These are phyloP conservation scores for Entomortierella chlamydospora DNA, from an alignment of 192 early-diverging fungal genomes.

Conservation along the genomic window DNA sequence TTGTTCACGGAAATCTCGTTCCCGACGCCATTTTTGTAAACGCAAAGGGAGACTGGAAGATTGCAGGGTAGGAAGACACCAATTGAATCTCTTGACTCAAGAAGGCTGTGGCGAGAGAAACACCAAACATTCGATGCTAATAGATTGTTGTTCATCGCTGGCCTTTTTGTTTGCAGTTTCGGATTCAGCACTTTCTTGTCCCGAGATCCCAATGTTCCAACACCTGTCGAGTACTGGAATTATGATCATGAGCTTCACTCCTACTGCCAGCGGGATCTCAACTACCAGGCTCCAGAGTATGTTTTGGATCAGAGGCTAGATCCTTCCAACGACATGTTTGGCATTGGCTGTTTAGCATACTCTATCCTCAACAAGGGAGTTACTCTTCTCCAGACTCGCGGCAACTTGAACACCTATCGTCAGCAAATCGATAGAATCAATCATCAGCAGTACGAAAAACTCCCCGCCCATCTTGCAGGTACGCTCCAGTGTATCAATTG, in stretches of 20 bases:
- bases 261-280: slow-evolving; percentile 65
- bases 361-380: slow-evolving; percentile 76
- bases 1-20: slow-evolving; percentile 80
- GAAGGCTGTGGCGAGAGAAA: neutral
- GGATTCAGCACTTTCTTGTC: slow-evolving; percentile 71
- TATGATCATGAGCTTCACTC: slow-evolving; percentile 69
- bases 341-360: slow-evolving; percentile 82
- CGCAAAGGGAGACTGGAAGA: slow-evolving; percentile 85
- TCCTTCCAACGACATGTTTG: slow-evolving; percentile 78
- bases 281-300: slow-evolving; percentile 74
- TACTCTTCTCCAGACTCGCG: slow-evolving; percentile 70
- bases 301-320: slow-evolving; percentile 67
- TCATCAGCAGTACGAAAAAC: slow-evolving; percentile 43
- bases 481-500: neutral
- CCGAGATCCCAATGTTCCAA: slow-evolving; percentile 50
- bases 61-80: slow-evolving; percentile 66
- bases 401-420: slow-evolving; percentile 75
- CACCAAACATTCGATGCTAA: neutral
- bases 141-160: neutral
- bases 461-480: slow-evolving; percentile 71
- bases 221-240: slow-evolving; percentile 56
- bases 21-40: slow-evolving; percentile 83
- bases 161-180: slow-evolving; percentile 53
- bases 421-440: slow-evolving; percentile 61
- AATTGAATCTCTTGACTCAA: neutral